Evolutionary conservation across 208 protist genomes (phyloP).

Genomic region (Leishmania gerbilli): DNA sequence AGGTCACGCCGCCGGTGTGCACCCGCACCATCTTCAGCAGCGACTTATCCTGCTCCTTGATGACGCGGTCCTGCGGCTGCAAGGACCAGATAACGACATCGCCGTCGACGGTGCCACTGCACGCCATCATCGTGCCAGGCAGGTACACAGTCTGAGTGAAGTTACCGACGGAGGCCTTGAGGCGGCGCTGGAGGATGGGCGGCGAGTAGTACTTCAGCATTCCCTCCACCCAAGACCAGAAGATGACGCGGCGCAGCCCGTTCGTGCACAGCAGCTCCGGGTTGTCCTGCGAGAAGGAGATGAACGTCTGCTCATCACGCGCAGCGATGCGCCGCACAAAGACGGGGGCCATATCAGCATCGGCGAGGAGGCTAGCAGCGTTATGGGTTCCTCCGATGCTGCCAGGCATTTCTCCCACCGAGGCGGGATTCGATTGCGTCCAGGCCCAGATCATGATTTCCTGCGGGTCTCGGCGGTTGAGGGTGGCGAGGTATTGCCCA

Average conservation of each 20-base stretch:
- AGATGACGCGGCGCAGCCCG: constrained; percentile 86
- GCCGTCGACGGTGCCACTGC: constrained; percentile 91
- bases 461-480: constrained; percentile 85
- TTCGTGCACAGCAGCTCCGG: constrained; percentile 87
- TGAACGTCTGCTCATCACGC: constrained; percentile 85
- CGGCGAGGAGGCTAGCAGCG: constrained; percentile 9
- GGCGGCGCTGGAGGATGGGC: constrained; percentile 51
- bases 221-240: constrained; percentile 89
- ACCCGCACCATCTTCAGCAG: constrained; percentile 93
- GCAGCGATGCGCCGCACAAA: constrained; percentile 73
- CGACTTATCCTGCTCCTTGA: constrained; percentile 89
- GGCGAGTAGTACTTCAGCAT: constrained; percentile 91
- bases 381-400: constrained; percentile 13
- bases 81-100: constrained; percentile 93
- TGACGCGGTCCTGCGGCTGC: constrained; percentile 74
- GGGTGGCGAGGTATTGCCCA: constrained; percentile 86
- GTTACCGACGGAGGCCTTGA: constrained; percentile 86
- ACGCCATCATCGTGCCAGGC: constrained; percentile 83
- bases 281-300: constrained; percentile 86
- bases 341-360: constrained; percentile 47
- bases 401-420: neutral
- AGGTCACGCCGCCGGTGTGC: constrained; percentile 82
- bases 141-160: constrained; percentile 92
- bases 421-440: constrained; percentile 34
- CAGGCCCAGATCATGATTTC: constrained; percentile 93